Conservation (phyloP, 1,284 basidiomycete genomes). For the Irpex rosettiformis region DNA sequence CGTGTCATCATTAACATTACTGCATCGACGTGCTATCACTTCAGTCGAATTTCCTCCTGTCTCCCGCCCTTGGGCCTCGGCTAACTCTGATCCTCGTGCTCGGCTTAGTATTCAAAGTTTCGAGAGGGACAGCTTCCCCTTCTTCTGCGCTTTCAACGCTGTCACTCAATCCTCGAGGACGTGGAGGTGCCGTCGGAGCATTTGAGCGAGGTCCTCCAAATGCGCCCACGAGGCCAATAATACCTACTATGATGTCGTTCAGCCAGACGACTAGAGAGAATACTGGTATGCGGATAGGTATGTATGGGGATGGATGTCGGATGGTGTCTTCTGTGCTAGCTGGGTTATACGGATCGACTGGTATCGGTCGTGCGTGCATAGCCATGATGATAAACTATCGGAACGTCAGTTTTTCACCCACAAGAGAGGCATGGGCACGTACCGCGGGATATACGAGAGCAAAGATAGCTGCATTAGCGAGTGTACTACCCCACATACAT, state of each 20-base stretch:
- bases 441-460: conserved; percentile 76
- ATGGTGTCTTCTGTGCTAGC: conserved; percentile 37
- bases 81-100: conserved; percentile 16
- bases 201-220: conserved; percentile 11
- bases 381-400: conserved; percentile 75
- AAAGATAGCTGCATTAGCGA: conserved; percentile 76
- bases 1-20: not conserved
- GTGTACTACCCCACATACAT: conserved; percentile 66
- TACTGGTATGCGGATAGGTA: conserved; percentile 75
- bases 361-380: conserved; percentile 64
- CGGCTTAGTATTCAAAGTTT: conserved; percentile 26
- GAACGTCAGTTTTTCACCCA: conserved; percentile 14
- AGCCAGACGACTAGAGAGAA: conserved; percentile 70
- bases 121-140: conserved; percentile 34
- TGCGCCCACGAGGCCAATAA: conserved; percentile 50
- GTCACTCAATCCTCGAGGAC: conserved; percentile 33
- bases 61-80: not conserved
- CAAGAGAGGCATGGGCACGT: conserved; percentile 24
- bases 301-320: conserved; percentile 65
- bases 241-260: conserved; percentile 67
- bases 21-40: too few species aligned
- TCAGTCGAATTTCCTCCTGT: conserved; percentile 8
- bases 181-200: conserved; percentile 10
- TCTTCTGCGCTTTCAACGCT: conserved; percentile 51
- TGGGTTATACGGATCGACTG: conserved; percentile 69